Base-by-base conservation (phyloP, 2,329 filamentous ascomycete genomes). In the Didymella arachidicola region DNA sequence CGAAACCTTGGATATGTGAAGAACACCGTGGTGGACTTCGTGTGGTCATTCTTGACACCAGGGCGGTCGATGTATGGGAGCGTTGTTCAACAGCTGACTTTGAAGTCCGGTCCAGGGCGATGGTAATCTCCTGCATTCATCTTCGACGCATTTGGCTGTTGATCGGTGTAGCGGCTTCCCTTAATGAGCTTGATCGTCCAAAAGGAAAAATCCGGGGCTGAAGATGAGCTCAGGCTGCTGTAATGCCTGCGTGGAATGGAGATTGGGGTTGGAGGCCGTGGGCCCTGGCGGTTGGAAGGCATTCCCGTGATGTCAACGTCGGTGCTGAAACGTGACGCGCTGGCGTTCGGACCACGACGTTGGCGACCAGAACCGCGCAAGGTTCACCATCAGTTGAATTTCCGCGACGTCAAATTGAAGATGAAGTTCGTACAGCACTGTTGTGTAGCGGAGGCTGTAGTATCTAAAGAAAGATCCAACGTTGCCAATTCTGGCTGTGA, bases 321-420 rank as follows among this genome's bases (percentile, higher is more conserved):
- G 27, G 50, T 44, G 59, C 56, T 67, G 66, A 67, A 66, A 69
- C 63, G 45, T 32, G 58, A 63, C 59, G 65, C 65, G 64, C 61
- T 62, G 57, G 55, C 43, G 44, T 42, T 60, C 48, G 55, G 57
- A 59, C 46, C 53, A 53, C 56, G 32, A 43, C 29, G 30, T 38
- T 60, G 53, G 58, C 57, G 53, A 49, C 45, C 55, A 57, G 48
- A 57, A 60, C 47, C 49, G 52, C 55, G 50, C 36, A 61, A 62
- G 48, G 47, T 61, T 60, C 53, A 63, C 53, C 38, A 45, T 51
- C 53, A 54, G 53, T 29, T 30, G 49, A 50, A 59, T 48, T 36
- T 55, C 50, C 50, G 56, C 44, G 29, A 46, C 32, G 49, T 25
- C 43, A 48, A 48, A 46, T 50, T 60, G 55, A 48, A 60, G 48